Conservation (phyloP, 441 rosid genomes). For the Adansonia rubrostipa region DNA sequence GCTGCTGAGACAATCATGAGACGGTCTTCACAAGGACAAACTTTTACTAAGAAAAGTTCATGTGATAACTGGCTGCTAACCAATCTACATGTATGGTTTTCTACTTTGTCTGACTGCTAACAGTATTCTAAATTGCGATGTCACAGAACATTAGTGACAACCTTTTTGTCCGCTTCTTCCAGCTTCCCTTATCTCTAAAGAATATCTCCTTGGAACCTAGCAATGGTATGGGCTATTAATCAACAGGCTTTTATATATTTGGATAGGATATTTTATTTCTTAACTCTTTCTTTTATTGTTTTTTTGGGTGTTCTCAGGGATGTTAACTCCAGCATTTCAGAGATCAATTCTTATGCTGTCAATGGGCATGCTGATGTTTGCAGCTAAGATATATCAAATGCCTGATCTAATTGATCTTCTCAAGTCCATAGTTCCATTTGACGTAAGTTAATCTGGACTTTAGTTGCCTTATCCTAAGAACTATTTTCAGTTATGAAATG, state of each 20-base stretch:
- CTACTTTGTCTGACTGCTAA: not conserved
- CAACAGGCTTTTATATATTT: slow-evolving; percentile 25
- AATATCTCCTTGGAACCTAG: slow-evolving; percentile 57
- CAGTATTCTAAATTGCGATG: slow-evolving; percentile 18
- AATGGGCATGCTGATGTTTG: slow-evolving; percentile 76
- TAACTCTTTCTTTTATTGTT: slow-evolving; percentile 24
- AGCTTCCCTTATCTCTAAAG: slow-evolving; percentile 79
- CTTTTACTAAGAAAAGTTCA: not conserved
- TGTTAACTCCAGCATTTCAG: slow-evolving; percentile 61
- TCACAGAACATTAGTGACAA: slow-evolving; percentile 69
- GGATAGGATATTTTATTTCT: slow-evolving; percentile 22
- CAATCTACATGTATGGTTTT: not conserved
- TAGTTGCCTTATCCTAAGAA: not conserved
- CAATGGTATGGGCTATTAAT: slow-evolving; percentile 53
- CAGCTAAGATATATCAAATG: slow-evolving; percentile 74
- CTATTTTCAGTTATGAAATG: not conserved
- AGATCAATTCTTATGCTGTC: slow-evolving; percentile 70
- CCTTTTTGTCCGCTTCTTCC: slow-evolving; percentile 74
- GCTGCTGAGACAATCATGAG: not conserved
- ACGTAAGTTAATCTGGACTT: slow-evolving; percentile 53
- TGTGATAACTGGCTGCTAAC: slow-evolving; percentile 11
- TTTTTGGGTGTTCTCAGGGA: slow-evolving; percentile 43
- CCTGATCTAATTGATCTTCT: slow-evolving; percentile 58
- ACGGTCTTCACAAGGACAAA: not conserved
- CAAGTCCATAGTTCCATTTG: slow-evolving; percentile 53